Base-by-base conservation (phyloP, 1,284 basidiomycete species). In the Cutaneotrichosporon cavernicola region DNA sequence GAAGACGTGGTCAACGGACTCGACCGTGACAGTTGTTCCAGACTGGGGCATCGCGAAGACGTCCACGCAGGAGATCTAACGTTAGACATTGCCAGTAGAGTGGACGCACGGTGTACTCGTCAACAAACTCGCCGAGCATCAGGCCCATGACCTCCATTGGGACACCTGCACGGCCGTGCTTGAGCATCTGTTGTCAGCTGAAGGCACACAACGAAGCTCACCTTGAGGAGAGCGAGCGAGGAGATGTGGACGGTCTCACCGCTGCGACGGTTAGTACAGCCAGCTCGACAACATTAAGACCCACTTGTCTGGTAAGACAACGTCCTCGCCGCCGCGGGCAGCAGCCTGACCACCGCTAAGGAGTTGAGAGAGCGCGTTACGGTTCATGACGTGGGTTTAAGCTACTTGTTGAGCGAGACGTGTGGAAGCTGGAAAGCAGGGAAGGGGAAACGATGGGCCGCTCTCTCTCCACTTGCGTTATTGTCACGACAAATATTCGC, bases 91-190 rank as follows among this genome's bases (percentile, higher is more conserved):
- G 1, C 18, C 2, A 21, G 16, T 21, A 9, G 16, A 6, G 5
- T 16, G 2, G 18, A 32, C 79, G 62, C 57, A 96, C 91, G 0
- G 94, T 97, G 83, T 97, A 99, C 77, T 99, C 97, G 82, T 99
- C 97, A 56, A 99, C 92, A 72, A 99, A 99, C 79, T 98, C 95
- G 31, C 97, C 97, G 32, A 99, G 86, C 92, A 99, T 96, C 64
- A 99, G 87, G 71, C 97, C 97, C 97, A 99, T 99, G 73, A 99
- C 97, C 82, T 99, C 97, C 91, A 99, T 97, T 13, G 97, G 97
- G 43, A 99, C 97, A 72, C 97, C 97, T 34, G 97, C 96, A 61
- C 97, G 89, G 21, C 97, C 97, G 78, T 99, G 97, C 82, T 99
- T 99, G 71, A 99, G 85, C 97, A 99, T 99, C 93, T 97, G 55